Base-by-base conservation (phyloP, 495 filamentous ascomycete genomes). In the Aspergillus sparsus region DNA sequence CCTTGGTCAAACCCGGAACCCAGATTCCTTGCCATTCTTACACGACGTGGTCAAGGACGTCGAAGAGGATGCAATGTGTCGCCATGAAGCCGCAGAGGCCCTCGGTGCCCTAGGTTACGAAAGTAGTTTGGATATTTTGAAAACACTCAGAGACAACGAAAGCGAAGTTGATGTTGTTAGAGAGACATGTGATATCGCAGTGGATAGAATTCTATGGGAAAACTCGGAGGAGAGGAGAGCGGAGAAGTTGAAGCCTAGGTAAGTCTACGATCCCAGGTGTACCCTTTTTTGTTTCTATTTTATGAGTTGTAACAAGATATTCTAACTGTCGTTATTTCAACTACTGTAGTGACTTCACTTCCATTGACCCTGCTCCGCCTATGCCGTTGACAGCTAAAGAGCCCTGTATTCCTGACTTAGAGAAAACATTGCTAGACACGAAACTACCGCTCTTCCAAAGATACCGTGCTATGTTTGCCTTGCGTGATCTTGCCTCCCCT, bases 381-480 rank as follows among this genome's bases (percentile, higher is more conserved):
- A 85, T 93, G 67, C 83, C 91, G 13, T 79, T 89, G 67, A 74
- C 78, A 37, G 73, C 77, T 50, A 74, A 70, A 45, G 71, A 80
- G 62, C 82, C 82, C n/a, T 80, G 78, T 10, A 90, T 97, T 36
- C 78, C 87, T 49, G 87, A 90, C 50, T 73, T 98, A 54, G 86
- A 91, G 71, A 83, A 83, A 62, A 83, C 80, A 35, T 76, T 99
- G 47, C 84, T 97, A 61, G 86, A 99, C 74, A 88, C 87, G 7
- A 82, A 80, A 11, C 76, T 87, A 7, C 87, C 91, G 42, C 82
- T 99, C 27, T 99, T 99, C 78, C 80, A 91, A 65, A 85, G 94
- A 74, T 99, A 99, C 75, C 85, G 94, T 58, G 93, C 95, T 63
- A 98, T 99, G 94, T 99, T 99, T 67, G 89, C 90, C 44, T 85